Percentiles rank a stretch among this genome's conserved stretches.
phyloP scores from a whole-genome alignment of 495 filamentous ascomycete genomes.

The Talaromyces adpressus region DNA sequence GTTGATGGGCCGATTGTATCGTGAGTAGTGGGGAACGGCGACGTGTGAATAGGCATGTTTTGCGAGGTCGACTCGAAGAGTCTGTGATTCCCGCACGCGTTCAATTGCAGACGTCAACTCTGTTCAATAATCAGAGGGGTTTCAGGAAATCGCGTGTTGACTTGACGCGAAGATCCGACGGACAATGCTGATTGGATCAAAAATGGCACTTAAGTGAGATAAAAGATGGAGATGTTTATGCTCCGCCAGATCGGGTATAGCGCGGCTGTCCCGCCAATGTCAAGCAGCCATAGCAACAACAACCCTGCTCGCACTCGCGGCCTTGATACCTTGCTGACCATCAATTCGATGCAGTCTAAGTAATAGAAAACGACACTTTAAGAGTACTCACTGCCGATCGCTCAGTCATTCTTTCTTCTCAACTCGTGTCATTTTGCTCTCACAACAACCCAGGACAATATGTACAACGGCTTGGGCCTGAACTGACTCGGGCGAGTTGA shows the following conservation, averaged over 20 bases:
- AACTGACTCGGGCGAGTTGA: too few relatives aligned
- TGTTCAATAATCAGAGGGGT: constrained; percentile 6
- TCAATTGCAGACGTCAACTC: background rate
- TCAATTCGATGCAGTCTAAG: background rate
- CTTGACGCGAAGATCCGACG: background rate
- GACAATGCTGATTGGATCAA: background rate
- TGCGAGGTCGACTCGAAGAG: background rate
- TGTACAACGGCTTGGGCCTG: too few relatives aligned
- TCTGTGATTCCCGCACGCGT: background rate
- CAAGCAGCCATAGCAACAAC: background rate
- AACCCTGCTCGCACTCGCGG: too few relatives aligned
- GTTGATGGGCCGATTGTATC: constrained; percentile 41
- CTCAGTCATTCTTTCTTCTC: background rate
- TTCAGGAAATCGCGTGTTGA: background rate
- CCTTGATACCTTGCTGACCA: background rate
- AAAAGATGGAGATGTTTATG: constrained; percentile 19
- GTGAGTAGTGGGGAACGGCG: constrained; percentile 36
- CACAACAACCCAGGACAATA: too few relatives aligned
- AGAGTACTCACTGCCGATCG: background rate
- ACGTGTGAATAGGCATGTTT: constrained; percentile 19
- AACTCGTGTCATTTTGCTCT: too few relatives aligned
- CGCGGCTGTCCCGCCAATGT: background rate
- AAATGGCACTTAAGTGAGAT: background rate
- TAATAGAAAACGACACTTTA: background rate
- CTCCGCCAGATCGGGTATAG: constrained; percentile 18